Percentiles rank a stretch among this genome's conserved stretches.
phyloP scores from a whole-genome alignment of 495 filamentous ascomycete genomes.

The Geopyxis carbonaria region DNA sequence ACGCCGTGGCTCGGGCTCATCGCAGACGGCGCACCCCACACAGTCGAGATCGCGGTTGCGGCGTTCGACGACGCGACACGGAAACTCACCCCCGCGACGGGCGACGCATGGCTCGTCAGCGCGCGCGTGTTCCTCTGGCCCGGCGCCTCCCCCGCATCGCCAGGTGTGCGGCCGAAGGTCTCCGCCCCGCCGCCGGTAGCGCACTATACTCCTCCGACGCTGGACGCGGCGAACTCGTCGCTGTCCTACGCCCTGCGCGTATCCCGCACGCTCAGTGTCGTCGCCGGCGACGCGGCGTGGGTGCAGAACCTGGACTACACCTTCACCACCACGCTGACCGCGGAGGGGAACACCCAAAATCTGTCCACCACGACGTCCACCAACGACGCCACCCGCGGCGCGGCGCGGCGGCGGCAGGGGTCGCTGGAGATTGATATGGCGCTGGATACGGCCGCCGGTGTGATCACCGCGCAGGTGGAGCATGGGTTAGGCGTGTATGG shows the following conservation, averaged over 20 bases:
- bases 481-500: neutral
- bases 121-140: slow-evolving; percentile 70
- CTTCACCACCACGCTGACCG: slow-evolving; percentile 3
- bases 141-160: slow-evolving; percentile 21
- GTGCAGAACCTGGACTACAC: slow-evolving; percentile 40
- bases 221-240: slow-evolving; percentile 41
- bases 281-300: slow-evolving; percentile 39
- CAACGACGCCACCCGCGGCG: neutral
- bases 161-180: slow-evolving; percentile 10
- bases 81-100: slow-evolving; percentile 41
- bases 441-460: slow-evolving; percentile 3
- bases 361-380: slow-evolving; percentile 1
- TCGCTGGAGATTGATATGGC: slow-evolving; percentile 4
- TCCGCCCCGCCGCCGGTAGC: slow-evolving; percentile 20
- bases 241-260: slow-evolving; percentile 37
- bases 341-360: slow-evolving; percentile 1
- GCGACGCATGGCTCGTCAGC: slow-evolving; percentile 64
- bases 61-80: slow-evolving; percentile 40
- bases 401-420: too few relatives aligned
- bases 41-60: slow-evolving; percentile 52
- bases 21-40: slow-evolving; percentile 45
- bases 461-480: slow-evolving; percentile 7
- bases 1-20: slow-evolving; percentile 58
- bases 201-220: slow-evolving; percentile 15
- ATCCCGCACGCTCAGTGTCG: slow-evolving; percentile 38